phyloP scores from a whole-genome alignment of 2,329 filamentous ascomycete species.

The Hysterium pulicare region DNA sequence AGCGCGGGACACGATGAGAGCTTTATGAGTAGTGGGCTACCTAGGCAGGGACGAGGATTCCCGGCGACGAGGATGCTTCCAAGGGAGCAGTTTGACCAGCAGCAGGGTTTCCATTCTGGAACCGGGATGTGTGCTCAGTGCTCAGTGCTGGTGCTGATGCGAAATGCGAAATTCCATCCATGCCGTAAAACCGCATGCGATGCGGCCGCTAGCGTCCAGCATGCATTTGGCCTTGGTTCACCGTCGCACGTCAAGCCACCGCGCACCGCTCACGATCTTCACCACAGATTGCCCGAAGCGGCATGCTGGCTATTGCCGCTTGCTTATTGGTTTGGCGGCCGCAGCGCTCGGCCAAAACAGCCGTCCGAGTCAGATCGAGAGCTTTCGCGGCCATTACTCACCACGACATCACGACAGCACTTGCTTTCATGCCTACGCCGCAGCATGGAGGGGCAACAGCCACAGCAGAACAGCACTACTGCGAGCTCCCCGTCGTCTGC shows the following conservation, averaged over 20 bases:
- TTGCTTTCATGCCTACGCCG: not conserved
- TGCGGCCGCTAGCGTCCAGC: not conserved
- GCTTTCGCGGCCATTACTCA: not conserved
- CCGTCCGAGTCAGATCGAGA: not conserved
- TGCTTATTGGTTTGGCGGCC: not conserved
- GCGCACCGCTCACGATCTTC: too few relatives aligned
- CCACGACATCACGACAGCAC: not conserved
- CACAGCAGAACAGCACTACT: not conserved
- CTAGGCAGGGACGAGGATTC: conserved; percentile 10
- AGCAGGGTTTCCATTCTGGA: conserved; percentile 2
- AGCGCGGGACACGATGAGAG: conserved; percentile 12
- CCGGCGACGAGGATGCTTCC: conserved; percentile 5
- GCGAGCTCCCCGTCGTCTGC: not conserved
- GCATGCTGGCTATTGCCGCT: not conserved
- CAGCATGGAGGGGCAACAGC: not conserved
- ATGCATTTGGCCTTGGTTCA: not conserved
- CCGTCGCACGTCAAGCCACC: conserved; percentile 3
- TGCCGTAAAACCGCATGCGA: not conserved
- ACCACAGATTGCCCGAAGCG: not conserved
- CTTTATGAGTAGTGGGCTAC: conserved; percentile 10
- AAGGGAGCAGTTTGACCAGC: conserved; percentile 8
- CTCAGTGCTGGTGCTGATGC: conserved; percentile 3
- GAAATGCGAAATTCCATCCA: conserved; percentile 4
- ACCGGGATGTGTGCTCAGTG: too few relatives aligned
- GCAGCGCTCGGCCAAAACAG: not conserved